Conservation (phyloP, 805 yeast genomes). For the Ogataea paraovalis region DNA sequence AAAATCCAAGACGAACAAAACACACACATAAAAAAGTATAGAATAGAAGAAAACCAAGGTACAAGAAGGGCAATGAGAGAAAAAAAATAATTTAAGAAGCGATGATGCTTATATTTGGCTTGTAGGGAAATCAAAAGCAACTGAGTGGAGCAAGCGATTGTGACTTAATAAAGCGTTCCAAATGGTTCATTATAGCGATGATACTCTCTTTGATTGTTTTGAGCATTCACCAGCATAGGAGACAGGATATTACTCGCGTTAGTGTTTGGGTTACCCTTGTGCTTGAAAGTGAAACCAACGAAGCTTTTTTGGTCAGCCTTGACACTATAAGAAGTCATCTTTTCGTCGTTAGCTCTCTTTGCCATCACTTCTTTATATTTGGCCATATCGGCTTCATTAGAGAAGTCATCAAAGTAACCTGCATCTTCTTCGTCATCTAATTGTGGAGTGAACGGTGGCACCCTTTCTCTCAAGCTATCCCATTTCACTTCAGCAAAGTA, state of each 20-base stretch:
- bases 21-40: too few species aligned
- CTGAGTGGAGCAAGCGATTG: not conserved
- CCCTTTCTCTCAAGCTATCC: conserved; percentile 57
- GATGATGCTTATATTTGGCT: too few species aligned
- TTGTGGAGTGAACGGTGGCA: conserved; percentile 97
- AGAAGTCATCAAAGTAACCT: conserved; percentile 97
- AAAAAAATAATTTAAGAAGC: too few species aligned
- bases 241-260: conserved; percentile 35
- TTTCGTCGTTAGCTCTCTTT: conserved; percentile 81
- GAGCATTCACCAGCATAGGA: conserved; percentile 28
- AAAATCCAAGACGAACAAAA: not conserved
- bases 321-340: conserved; percentile 62
- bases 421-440: conserved; percentile 97
- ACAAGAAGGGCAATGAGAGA: too few species aligned
- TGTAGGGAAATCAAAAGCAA: too few species aligned
- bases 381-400: conserved; percentile 94
- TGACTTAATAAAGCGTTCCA: conserved; percentile 30
- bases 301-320: conserved; percentile 65
- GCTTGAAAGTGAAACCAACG: conserved; percentile 95
- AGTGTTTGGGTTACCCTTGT: conserved; percentile 58
- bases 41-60: too few species aligned
- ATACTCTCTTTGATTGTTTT: conserved; percentile 18
- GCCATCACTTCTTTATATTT: conserved; percentile 96
- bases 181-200: conserved; percentile 32
- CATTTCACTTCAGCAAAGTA: conserved; percentile 86